Evolutionary conservation across 2,329 filamentous ascomycete genomes (phyloP), one percentile per base, ranked within the genome.

Genomic region (Neurospora sp.): DNA sequence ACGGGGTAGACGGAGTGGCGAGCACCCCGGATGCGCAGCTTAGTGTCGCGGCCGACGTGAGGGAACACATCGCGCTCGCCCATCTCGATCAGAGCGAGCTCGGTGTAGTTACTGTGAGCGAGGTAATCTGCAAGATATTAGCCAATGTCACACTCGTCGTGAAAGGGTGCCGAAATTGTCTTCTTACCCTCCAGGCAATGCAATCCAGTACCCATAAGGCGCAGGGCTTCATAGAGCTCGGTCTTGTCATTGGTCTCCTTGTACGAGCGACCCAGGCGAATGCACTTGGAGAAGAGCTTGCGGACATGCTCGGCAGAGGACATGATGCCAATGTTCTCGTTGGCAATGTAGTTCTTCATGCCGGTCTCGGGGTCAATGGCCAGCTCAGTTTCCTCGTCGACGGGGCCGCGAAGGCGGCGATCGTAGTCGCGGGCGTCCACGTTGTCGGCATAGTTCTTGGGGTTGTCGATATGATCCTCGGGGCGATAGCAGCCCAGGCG

Each of bases 331-430:
- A 86, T 81, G 67, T 87, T 83, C 79, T 97, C 94, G 73, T 93
- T 93, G 46, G 94, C 93, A 79, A 97, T 97, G 81, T 97, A 97
- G 79, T 94, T 96, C 83, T 98, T 98, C 81, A 97, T 84, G 75
- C 91, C 91, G 6, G 89, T 90, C 69, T 88, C 82, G 1, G 87
- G 85, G 75, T 98, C 92, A 75, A 98, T 86, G 66, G 86, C 87
- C 41, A 97, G 85, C 82, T 97, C 95, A 67, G 88, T 85, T 36
- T 84, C 77, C 82, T 96, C 93, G 73, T 97, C 87, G 66, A 98
- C 84, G 0, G 92, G 92, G 0, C 89, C 93, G 77, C 95, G 91
- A 68, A 97, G 89, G 74, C 92, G 89, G 69, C 80, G 84, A 77
- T 97, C 91, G 78, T 96, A 97, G 73, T 91, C 85, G 52, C 91